These are phyloP conservation scores for Microbotryum intermedium DNA, from an alignment of 1,284 basidiomycete species.

Conservation along the genomic window DNA sequence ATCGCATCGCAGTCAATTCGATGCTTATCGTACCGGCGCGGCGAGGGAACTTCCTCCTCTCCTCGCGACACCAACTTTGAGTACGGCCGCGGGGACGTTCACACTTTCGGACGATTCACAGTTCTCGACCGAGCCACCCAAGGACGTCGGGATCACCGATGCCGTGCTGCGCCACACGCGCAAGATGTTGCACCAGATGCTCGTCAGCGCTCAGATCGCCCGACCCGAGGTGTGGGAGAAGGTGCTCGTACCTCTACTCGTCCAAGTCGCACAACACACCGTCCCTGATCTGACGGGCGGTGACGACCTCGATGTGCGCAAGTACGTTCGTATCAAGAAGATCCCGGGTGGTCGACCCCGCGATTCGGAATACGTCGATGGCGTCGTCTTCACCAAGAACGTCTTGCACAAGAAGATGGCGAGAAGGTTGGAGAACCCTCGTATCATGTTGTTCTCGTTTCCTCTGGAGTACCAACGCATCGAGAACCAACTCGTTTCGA, in stretches of 20 bases:
- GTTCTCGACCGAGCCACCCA: not conserved
- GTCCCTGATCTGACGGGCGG: slow-evolving; percentile 47
- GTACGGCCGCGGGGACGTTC: not conserved
- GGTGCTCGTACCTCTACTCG: slow-evolving; percentile 65
- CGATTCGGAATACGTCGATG: slow-evolving; percentile 95
- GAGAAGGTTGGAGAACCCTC: slow-evolving; percentile 50
- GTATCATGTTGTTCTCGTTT: slow-evolving; percentile 92
- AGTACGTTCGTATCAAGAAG: slow-evolving; percentile 98
- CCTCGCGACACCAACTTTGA: not conserved
- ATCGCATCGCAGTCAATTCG: no score
- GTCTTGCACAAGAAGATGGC: slow-evolving; percentile 78
- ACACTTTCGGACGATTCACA: not conserved
- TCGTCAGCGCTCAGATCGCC: slow-evolving; percentile 59
- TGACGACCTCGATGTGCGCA: slow-evolving; percentile 81
- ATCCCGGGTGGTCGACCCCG: slow-evolving; percentile 84
- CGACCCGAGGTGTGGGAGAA: slow-evolving; percentile 77
- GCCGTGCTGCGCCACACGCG: slow-evolving; percentile 13
- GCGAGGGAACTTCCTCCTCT: no score
- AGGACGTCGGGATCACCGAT: slow-evolving; percentile 19
- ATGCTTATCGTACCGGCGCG: no score
- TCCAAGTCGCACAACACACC: slow-evolving; percentile 54
- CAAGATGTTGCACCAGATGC: slow-evolving; percentile 60
- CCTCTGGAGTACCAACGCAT: slow-evolving; percentile 90
- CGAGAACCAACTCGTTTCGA: slow-evolving; percentile 87
- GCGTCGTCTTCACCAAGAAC: slow-evolving; percentile 96